Conservation (phyloP, 768 basidiomycete species). For the Phanerochaete carnosa region DNA sequence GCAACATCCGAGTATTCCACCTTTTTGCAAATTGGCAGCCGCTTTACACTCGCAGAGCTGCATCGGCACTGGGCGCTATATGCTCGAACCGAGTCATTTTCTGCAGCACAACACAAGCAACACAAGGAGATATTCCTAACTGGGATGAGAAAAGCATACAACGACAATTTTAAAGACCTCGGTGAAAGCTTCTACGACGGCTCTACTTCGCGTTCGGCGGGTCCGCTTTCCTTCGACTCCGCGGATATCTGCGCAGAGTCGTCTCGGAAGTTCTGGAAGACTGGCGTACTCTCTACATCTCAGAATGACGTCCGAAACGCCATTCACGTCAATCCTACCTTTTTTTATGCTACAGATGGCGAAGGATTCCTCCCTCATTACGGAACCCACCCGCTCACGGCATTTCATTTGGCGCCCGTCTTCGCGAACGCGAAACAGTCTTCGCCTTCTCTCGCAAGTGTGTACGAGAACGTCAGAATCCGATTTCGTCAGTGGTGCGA, state of each 20-base stretch:
- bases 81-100: not conserved
- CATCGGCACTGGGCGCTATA: conserved; percentile 37
- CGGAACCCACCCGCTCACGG: conserved; percentile 37
- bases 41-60: conserved; percentile 35
- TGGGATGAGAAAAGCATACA: not conserved
- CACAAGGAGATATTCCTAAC: not conserved
- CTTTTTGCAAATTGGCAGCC: conserved; percentile 36
- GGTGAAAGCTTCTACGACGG: not conserved
- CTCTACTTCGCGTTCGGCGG: conserved; percentile 30
- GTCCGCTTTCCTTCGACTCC: conserved; percentile 29
- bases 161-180: not conserved
- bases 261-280: conserved; percentile 35
- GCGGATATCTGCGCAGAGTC: conserved; percentile 15
- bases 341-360: conserved; percentile 37
- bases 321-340: conserved; percentile 42
- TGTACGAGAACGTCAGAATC: not conserved
- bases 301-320: conserved; percentile 15
- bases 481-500: conserved; percentile 13
- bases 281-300: conserved; percentile 33
- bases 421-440: not conserved
- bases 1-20: conserved; percentile 32
- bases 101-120: not conserved
- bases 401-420: conserved; percentile 39
- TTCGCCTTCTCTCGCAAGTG: not conserved
- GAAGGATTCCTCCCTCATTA: conserved; percentile 40